phyloP scores from a whole-genome alignment of 106 monocot species.

The Cymbidium sinense region DNA sequence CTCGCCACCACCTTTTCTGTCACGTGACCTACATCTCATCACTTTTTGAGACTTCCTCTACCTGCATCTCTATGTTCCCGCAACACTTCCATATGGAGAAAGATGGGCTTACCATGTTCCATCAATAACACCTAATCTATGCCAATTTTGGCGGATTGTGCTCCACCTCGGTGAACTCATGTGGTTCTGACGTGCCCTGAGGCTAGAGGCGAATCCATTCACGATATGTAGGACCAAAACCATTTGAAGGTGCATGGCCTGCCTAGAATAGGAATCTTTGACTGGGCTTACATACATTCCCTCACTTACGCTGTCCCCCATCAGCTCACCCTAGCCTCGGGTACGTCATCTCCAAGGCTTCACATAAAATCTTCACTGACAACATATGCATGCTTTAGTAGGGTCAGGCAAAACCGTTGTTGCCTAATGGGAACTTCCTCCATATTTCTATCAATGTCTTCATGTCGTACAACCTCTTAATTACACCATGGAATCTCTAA shows the following conservation, averaged over 20 bases:
- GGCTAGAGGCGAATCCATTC: no score
- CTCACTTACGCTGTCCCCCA: constrained; percentile 1
- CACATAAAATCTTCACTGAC: not conserved
- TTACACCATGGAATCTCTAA: no score
- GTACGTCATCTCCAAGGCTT: constrained; percentile 6
- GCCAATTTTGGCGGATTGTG: no score
- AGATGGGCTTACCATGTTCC: constrained; percentile 30
- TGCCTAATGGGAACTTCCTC: no score
- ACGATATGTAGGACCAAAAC: no score
- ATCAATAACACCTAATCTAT: not conserved
- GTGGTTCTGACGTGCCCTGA: no score
- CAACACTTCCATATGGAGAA: constrained; percentile 29
- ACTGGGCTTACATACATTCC: constrained; percentile 3
- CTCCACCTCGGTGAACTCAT: no score
- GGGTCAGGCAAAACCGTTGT: no score
- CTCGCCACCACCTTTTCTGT: not conserved
- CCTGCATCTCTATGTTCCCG: constrained; percentile 16
- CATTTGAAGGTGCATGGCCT: no score
- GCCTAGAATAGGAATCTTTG: constrained; percentile 7
- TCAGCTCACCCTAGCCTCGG: constrained; percentile 3
- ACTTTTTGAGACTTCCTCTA: constrained; percentile 17
- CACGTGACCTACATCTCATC: not conserved
- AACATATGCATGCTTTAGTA: no score
- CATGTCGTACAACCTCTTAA: no score
- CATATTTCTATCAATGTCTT: no score